Evolutionary conservation across 768 basidiomycete species (phyloP).

Genomic region (Tulasnella sp.): DNA sequence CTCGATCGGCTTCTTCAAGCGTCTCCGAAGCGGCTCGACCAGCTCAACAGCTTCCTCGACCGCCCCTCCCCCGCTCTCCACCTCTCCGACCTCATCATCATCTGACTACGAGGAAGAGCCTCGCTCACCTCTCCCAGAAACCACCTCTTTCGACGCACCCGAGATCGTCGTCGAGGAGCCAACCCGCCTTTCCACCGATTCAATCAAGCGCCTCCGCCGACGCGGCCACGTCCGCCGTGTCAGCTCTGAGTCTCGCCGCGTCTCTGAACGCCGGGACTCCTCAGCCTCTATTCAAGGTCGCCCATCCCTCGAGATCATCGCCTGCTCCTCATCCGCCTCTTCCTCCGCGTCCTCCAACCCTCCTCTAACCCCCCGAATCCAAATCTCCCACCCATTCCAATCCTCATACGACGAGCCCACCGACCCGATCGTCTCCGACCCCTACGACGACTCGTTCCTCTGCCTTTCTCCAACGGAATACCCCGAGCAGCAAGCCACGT

Average conservation of each 20-base stretch:
- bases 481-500: not conserved
- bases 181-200: not conserved
- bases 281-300: not conserved
- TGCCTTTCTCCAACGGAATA: not conserved
- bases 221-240: not conserved
- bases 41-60: not conserved
- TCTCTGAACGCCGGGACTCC: not conserved
- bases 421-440: not conserved
- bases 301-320: constrained; percentile 1
- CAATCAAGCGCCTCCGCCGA: not conserved
- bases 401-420: not conserved
- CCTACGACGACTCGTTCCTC: not conserved
- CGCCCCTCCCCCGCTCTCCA: not conserved
- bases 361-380: not conserved
- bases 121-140: not conserved
- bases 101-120: not conserved
- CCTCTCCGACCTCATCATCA: not conserved
- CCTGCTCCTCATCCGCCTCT: not conserved
- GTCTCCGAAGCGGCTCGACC: constrained; percentile 1
- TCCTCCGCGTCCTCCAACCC: not conserved
- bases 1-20: constrained; percentile 8
- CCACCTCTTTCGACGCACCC: not conserved
- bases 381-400: constrained; percentile 3
- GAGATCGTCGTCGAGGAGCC: not conserved
- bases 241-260: not conserved